Conservation (phyloP, 176 grass and related monocot species). For the Oryza meyeriana region DNA sequence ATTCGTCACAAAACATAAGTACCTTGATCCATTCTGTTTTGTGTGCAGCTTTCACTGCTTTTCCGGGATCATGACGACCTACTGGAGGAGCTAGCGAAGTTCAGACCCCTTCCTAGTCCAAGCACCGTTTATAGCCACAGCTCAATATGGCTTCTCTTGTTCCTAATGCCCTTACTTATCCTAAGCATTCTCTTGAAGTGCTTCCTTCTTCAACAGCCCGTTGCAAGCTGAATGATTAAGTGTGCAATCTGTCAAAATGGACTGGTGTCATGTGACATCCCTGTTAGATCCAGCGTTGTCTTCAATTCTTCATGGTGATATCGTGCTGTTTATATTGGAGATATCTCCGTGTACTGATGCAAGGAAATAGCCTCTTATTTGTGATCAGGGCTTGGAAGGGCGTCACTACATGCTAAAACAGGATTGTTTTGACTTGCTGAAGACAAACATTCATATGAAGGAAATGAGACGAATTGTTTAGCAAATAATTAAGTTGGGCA, state of each 20-base stretch:
- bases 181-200: slow-evolving; percentile 43
- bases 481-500: not conserved
- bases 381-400: not conserved
- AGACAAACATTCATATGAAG: not conserved
- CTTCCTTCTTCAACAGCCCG: slow-evolving; percentile 33
- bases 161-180: slow-evolving; percentile 52
- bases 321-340: not conserved
- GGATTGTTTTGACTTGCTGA: not conserved
- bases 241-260: not conserved
- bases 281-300: not conserved
- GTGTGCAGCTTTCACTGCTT: slow-evolving; percentile 47
- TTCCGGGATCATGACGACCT: slow-evolving; percentile 56
- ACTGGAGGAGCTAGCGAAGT: slow-evolving; percentile 48
- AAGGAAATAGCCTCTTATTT: not conserved
- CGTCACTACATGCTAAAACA: not conserved
- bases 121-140: slow-evolving; percentile 34
- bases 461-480: not conserved
- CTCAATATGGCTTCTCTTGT: slow-evolving; percentile 53
- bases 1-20: not conserved
- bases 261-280: not conserved
- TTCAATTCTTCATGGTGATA: not conserved
- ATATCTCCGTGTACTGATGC: not conserved
- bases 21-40: not conserved
- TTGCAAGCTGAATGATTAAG: not conserved
- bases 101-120: slow-evolving; percentile 42